Evolutionary conservation across 371 early-diverging fungal species (phyloP).

Genomic region (Massospora cicadina): DNA sequence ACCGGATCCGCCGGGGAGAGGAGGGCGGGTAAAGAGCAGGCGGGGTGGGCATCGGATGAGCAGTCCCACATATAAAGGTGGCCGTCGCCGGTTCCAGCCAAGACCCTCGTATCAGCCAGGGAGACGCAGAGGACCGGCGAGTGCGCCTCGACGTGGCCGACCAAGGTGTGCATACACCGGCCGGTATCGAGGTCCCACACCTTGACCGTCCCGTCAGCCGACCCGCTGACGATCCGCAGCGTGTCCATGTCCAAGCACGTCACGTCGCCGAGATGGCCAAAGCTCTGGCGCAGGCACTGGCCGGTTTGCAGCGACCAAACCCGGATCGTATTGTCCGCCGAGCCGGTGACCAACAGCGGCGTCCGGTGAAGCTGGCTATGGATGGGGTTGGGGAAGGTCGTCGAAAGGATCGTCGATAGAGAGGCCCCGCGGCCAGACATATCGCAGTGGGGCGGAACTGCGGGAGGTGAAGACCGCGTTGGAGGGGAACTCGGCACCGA

Average conservation of each 20-base stretch:
- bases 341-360: slow-evolving; percentile 60
- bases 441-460: slow-evolving; percentile 10
- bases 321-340: slow-evolving; percentile 78
- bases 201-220: slow-evolving; percentile 75
- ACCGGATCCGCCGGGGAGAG: neutral
- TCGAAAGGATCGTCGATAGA: slow-evolving; percentile 15
- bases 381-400: slow-evolving; percentile 7
- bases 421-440: slow-evolving; percentile 5
- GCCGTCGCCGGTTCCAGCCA: slow-evolving; percentile 72
- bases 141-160: slow-evolving; percentile 46
- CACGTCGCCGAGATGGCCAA: slow-evolving; percentile 85
- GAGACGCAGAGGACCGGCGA: slow-evolving; percentile 35
- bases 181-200: slow-evolving; percentile 90
- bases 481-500: slow-evolving; percentile 8
- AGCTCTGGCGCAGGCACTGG: slow-evolving; percentile 57
- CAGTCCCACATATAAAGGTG: slow-evolving; percentile 67
- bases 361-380: slow-evolving; percentile 2
- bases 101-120: slow-evolving; percentile 69
- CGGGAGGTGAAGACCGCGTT: slow-evolving; percentile 12
- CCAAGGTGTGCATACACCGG: slow-evolving; percentile 49
- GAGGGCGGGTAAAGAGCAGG: neutral
- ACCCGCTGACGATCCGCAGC: slow-evolving; percentile 77
- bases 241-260: slow-evolving; percentile 77
- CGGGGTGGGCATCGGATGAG: slow-evolving; percentile 9
- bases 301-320: slow-evolving; percentile 69